Evolutionary conservation across 352 stramenopile species (phyloP).

Genomic region (Globisporangium barbulae): DNA sequence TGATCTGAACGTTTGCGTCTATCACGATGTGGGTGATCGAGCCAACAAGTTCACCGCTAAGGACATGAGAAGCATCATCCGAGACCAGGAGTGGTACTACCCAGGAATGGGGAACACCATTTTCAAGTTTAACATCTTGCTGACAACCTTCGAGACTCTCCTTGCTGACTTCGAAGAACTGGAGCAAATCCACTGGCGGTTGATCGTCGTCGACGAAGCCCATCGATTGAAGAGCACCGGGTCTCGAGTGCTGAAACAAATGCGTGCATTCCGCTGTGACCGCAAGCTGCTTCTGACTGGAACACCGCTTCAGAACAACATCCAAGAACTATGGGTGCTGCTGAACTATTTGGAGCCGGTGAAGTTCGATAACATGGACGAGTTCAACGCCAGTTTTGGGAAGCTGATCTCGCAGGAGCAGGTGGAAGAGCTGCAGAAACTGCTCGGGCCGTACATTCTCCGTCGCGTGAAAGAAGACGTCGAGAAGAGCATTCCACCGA

Average conservation of each 20-base stretch:
- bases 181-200: constrained; percentile 83
- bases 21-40: constrained; percentile 93
- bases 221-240: constrained; percentile 78
- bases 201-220: constrained; percentile 83
- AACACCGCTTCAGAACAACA: constrained; percentile 97
- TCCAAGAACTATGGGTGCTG: constrained; percentile 96
- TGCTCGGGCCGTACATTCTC: constrained; percentile 94
- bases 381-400: constrained; percentile 93
- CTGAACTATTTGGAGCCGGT: constrained; percentile 96
- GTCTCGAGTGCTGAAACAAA: constrained; percentile 85
- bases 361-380: constrained; percentile 85
- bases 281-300: constrained; percentile 95
- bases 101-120: constrained; percentile 88
- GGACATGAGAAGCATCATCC: constrained; percentile 84
- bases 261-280: constrained; percentile 81
- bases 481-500: constrained; percentile 95
- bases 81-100: constrained; percentile 88
- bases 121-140: constrained; percentile 85
- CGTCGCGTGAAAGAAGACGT: constrained; percentile 97
- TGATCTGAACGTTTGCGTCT: constrained; percentile 98
- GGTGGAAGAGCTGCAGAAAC: constrained; percentile 92
- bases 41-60: constrained; percentile 82
- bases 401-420: constrained; percentile 92
- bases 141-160: constrained; percentile 85
- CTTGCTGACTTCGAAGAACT: constrained; percentile 83